phyloP scores from a whole-genome alignment of 441 rosid species.

The Daphne laureola region DNA sequence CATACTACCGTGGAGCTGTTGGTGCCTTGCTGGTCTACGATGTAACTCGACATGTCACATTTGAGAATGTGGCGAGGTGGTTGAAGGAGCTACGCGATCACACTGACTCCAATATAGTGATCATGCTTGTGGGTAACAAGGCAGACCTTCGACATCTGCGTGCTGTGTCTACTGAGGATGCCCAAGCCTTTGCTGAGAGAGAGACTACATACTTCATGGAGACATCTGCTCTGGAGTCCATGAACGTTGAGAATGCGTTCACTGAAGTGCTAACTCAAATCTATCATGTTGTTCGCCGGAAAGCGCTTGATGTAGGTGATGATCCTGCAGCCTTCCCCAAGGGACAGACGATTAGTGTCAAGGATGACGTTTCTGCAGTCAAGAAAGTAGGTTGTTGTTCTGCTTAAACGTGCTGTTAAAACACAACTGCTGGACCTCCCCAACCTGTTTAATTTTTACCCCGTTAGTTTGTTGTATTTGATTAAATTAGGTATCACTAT shows the following conservation, averaged over 20 bases:
- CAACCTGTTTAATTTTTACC: conserved; percentile 16
- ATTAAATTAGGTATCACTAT: conserved; percentile 17
- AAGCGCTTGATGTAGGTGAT: conserved; percentile 37
- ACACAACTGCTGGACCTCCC: conserved; percentile 1
- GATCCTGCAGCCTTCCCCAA: conserved; percentile 46
- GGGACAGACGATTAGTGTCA: conserved; percentile 47
- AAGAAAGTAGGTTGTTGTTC: conserved; percentile 55
- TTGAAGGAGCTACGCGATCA: conserved; percentile 50
- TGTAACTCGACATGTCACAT: conserved; percentile 43
- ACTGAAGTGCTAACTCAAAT: conserved; percentile 51
- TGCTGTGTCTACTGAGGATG: conserved; percentile 54
- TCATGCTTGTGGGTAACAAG: conserved; percentile 57
- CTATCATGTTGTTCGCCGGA: conserved; percentile 43
- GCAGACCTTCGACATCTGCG: conserved; percentile 49
- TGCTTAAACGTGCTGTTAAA: conserved; percentile 18
- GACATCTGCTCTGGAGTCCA: conserved; percentile 59
- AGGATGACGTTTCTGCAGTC: conserved; percentile 54
- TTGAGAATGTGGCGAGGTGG: conserved; percentile 55
- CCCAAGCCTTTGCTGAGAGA: conserved; percentile 44
- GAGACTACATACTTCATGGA: conserved; percentile 58
- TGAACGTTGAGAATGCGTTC: conserved; percentile 55
- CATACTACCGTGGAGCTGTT: conserved; percentile 51
- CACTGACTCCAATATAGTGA: conserved; percentile 40
- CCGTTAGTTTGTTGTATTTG: conserved; percentile 18
- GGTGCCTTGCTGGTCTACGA: conserved; percentile 53